These are phyloP conservation scores for Ophidiomyces ophidiicola DNA, from an alignment of 2,329 filamentous ascomycete genomes.

Conservation along the genomic window DNA sequence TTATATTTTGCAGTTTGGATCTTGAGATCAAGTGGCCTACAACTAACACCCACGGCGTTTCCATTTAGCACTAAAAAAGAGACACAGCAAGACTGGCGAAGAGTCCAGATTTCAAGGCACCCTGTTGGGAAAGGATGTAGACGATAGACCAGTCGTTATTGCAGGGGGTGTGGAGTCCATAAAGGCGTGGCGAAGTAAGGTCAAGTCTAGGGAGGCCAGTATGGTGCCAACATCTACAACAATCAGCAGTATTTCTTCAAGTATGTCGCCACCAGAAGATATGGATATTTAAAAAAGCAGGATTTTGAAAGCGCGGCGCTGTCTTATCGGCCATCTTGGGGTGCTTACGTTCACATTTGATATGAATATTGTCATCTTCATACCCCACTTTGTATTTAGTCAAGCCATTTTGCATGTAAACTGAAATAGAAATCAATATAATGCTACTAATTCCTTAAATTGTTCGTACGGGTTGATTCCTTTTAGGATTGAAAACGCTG, in stretches of 20 bases:
- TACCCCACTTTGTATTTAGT: background rate
- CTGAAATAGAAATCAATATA: background rate
- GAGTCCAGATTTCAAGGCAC: conserved; percentile 79
- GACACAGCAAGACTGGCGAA: conserved; percentile 78
- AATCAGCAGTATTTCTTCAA: conserved; percentile 31
- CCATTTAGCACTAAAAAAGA: conserved; percentile 64
- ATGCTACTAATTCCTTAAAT: too few relatives aligned
- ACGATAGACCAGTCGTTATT: conserved; percentile 60
- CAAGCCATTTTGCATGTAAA: too few relatives aligned
- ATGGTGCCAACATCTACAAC: conserved; percentile 26
- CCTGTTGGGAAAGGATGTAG: conserved; percentile 60
- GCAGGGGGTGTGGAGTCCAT: conserved; percentile 65
- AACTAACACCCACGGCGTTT: background rate
- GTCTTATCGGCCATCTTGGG: too few relatives aligned
- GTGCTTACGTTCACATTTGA: too few relatives aligned
- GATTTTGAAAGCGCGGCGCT: too few relatives aligned
- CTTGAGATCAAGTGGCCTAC: conserved; percentile 7
- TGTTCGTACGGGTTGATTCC: too few relatives aligned
- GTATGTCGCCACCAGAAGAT: conserved; percentile 28
- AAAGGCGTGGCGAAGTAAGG: conserved; percentile 47
- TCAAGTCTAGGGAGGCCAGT: conserved; percentile 24
- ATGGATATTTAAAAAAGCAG: conserved; percentile 25
- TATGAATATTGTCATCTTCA: too few relatives aligned
- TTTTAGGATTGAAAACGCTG: too few relatives aligned
- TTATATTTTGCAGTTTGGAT: background rate